A percentile compares a stretch with the other conserved stretches of the same genome.
These are phyloP conservation scores for Basidiobolus meristosporus DNA, from an alignment of 371 early-diverging fungal species.

Conservation along the genomic window DNA sequence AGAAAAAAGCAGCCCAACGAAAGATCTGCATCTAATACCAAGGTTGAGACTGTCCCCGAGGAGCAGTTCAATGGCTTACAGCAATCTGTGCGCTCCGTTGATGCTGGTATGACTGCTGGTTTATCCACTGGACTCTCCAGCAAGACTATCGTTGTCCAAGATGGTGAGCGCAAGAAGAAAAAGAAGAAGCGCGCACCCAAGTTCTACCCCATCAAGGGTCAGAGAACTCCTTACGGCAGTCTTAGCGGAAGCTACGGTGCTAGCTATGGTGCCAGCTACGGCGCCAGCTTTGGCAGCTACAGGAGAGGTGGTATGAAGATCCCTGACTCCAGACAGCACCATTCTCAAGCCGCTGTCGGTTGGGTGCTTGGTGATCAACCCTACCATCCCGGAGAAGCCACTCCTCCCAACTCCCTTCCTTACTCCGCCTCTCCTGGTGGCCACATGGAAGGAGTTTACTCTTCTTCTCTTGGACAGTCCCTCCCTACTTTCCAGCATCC, in stretches of 20 bases:
- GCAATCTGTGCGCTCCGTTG: slow-evolving; percentile 7
- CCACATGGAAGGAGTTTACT: too few relatives aligned
- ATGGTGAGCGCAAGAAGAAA: slow-evolving; percentile 8
- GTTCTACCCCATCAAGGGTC: slow-evolving; percentile 1
- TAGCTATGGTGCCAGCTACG: slow-evolving; percentile 9
- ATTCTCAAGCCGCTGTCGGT: slow-evolving; percentile 69
- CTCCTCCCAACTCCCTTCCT: too few relatives aligned
- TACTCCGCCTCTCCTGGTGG: too few relatives aligned
- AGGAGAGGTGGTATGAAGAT: too few relatives aligned
- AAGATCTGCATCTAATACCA: too few relatives aligned
- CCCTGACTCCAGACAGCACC: slow-evolving; percentile 38
- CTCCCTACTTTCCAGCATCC: slow-evolving; percentile 84
- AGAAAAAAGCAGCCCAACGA: too few relatives aligned
- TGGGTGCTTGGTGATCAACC: slow-evolving; percentile 80
- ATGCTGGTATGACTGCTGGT: slow-evolving; percentile 1
- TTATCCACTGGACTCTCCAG: not conserved
- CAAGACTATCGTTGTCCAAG: not conserved
- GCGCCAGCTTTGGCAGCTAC: slow-evolving; percentile 13
- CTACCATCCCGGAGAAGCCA: too few relatives aligned
- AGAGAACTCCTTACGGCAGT: slow-evolving; percentile 37
- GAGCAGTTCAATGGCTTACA: slow-evolving; percentile 37
- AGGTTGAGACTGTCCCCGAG: slow-evolving; percentile 40
- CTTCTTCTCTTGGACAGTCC: too few relatives aligned
- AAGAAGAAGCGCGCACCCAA: slow-evolving; percentile 9
- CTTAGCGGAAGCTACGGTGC: slow-evolving; percentile 15